Evolutionary conservation across 148 eudicot species (phyloP), one percentile per base, ranked within the genome.

Genomic region (Rhododendron molle): DNA sequence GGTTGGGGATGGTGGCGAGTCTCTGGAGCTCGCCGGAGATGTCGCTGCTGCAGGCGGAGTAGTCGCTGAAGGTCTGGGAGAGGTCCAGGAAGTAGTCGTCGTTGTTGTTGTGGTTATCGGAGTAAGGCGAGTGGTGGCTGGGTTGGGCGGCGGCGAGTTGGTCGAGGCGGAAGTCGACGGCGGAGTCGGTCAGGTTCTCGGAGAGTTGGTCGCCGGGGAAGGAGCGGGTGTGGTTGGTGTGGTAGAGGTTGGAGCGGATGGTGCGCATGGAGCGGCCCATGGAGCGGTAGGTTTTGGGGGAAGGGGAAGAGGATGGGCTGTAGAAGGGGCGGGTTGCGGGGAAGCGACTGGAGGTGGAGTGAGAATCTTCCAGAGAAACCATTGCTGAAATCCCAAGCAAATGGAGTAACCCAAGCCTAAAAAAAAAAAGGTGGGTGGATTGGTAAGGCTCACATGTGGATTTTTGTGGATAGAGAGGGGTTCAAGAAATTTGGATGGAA

Each of bases 181-280:
- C 91, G 15, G 99, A 97, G 46, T 97, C 99, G 16, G 98, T 87
- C 0, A 97, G 89, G 80, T 89, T 88, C 20, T 92, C 94, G 9
- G 91, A 89, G 32, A 83, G 72, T 54, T 60, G 83, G 43, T 23
- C 11, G 28, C 54, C 49, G 60, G 83, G n/a, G 78, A 40, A 76
- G 83, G 85, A 84, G 85, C 83, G 26, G 72, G 79, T 85, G 52
- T 36, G 38, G 38, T 46, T 38, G 86, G 88, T 54, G 5, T 52
- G 83, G 90, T 79, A 91, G 85, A 95, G 65, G 69, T 58, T 92
- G 62, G 99, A 96, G 0, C 99, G 96, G 85, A 95, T 81, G 1
- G 98, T 96, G 0, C 99, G 88, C 99, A 95, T 96, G 50, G 98
- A 96, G 13, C 98, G 98, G 80, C 93, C 97, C 49, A 88, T 80